Evolutionary conservation across 2,329 filamentous ascomycete species (phyloP).

Genomic region (Bipolaris sorokiniana): DNA sequence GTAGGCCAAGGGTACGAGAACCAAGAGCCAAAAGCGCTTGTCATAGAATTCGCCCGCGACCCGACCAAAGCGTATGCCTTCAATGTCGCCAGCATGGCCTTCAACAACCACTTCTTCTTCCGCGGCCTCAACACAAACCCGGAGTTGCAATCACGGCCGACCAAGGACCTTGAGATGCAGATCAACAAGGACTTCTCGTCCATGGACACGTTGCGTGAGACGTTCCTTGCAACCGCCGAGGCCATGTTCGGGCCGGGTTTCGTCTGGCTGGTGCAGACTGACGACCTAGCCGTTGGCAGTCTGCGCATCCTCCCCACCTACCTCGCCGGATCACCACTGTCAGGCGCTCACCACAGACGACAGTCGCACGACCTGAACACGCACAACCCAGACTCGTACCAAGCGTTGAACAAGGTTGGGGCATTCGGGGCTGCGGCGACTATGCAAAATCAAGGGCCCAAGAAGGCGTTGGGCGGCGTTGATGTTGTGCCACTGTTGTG

Average conservation of each 20-base stretch:
- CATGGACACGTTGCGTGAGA: constrained; percentile 78
- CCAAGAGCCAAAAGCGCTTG: constrained; percentile 68
- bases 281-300: constrained; percentile 54
- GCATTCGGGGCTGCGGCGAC: constrained; percentile 45
- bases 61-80: constrained; percentile 79
- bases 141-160: constrained; percentile 31
- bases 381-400: constrained; percentile 42
- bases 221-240: constrained; percentile 79
- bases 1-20: constrained; percentile 69
- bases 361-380: constrained; percentile 74
- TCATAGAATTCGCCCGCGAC: constrained; percentile 78
- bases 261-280: constrained; percentile 81
- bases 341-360: constrained; percentile 80
- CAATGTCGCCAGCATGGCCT: constrained; percentile 95
- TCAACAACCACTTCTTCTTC: constrained; percentile 91
- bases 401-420: constrained; percentile 49
- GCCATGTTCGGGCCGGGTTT: constrained; percentile 97
- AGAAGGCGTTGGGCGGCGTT: constrained; percentile 68
- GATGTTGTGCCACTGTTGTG: constrained; percentile 80
- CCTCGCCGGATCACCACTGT: constrained; percentile 86
- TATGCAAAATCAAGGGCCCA: constrained; percentile 33
- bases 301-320: constrained; percentile 84
- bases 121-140: constrained; percentile 54
- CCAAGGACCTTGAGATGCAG: constrained; percentile 61
- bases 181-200: constrained; percentile 79